Evolutionary conservation across 2,329 filamentous ascomycete species (phyloP), one percentile per base, ranked within the genome.

Genomic region (Scedosporium boydii): DNA sequence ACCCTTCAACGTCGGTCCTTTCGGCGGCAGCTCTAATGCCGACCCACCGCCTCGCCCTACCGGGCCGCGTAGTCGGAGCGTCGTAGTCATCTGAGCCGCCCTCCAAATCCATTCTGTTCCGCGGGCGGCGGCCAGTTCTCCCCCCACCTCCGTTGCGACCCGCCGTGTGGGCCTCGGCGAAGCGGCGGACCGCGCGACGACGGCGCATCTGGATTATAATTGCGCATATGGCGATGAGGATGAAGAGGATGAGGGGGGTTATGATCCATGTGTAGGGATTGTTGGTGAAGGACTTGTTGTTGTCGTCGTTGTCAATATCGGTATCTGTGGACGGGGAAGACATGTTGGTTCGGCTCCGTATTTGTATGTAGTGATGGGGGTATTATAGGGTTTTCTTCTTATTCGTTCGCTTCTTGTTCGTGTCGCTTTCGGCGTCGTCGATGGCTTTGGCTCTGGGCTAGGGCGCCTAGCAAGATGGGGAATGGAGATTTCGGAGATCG

Each of bases 1-100:
- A 71, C 0, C 86, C 86, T 65, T 88, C 86, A 56, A 80, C 53
- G 38, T 61, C 57, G 29, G 16, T 41, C 48, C 59, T 44, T 14
- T 38, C 55, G 55, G 55, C 27, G 4, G 55, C 27, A n/a, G 29
- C 55, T 27, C 46, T 21, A 29, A 61, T 18, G 7, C 44, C 59
- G 3, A 42, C 44, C 59, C 59, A 56, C 27, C 59, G 7, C 46
- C 46, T 55, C 18, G n/a, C 48, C 48, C 59, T 55, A 27, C 51
- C 51, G 21, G 51, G 51, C 5, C 51, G 51, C 6, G 51, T 14
- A 14, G 51, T 14, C 3, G 51, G 21, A 14, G 21, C n/a, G 16
- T 23, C 21, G 51, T 55, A 27, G 21, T 55, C 51, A 12, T 55
- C 51, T 5, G 51, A 23, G 12, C 51, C 51, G 6, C 18, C 51